phyloP scores from a whole-genome alignment of 495 filamentous ascomycete species.

The Lophiostoma macrostomum region DNA sequence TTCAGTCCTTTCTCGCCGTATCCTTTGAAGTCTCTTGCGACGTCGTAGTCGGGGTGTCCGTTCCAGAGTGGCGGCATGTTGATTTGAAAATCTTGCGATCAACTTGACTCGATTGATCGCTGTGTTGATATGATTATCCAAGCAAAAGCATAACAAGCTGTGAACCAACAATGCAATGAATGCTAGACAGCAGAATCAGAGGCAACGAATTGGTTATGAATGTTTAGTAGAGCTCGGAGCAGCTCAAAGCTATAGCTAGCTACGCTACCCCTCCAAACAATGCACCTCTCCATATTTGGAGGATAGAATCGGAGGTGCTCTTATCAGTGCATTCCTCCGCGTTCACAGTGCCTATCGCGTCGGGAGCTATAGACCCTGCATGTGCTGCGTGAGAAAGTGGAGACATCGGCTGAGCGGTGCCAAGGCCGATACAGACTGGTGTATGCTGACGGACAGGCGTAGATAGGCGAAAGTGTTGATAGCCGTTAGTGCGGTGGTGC shows the following conservation, averaged over 20 bases:
- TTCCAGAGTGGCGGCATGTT: constrained; percentile 13
- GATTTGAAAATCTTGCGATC: too few species aligned
- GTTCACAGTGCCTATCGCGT: too few species aligned
- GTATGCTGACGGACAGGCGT: background rate
- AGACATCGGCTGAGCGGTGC: background rate
- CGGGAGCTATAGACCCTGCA: background rate
- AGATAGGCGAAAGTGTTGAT: too few species aligned
- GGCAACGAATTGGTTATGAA: background rate
- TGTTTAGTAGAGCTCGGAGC: too few species aligned
- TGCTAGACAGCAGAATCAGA: background rate
- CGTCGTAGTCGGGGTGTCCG: constrained; percentile 32
- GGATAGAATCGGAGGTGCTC: too few species aligned
- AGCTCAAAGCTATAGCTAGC: background rate
- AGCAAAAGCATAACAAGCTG: too few species aligned
- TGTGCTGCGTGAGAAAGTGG: background rate
- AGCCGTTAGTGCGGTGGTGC: background rate
- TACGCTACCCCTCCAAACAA: background rate
- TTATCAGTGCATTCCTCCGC: too few species aligned
- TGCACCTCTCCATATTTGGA: constrained; percentile 2
- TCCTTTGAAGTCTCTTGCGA: constrained; percentile 34
- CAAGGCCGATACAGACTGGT: constrained; percentile 11
- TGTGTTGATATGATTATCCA: too few species aligned
- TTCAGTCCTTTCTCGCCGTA: constrained; percentile 42
- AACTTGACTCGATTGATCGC: too few species aligned
- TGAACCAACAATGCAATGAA: too few species aligned